These are phyloP conservation scores for Microbotryum saponariae DNA, from an alignment of 1,284 basidiomycete genomes.

Conservation along the genomic window DNA sequence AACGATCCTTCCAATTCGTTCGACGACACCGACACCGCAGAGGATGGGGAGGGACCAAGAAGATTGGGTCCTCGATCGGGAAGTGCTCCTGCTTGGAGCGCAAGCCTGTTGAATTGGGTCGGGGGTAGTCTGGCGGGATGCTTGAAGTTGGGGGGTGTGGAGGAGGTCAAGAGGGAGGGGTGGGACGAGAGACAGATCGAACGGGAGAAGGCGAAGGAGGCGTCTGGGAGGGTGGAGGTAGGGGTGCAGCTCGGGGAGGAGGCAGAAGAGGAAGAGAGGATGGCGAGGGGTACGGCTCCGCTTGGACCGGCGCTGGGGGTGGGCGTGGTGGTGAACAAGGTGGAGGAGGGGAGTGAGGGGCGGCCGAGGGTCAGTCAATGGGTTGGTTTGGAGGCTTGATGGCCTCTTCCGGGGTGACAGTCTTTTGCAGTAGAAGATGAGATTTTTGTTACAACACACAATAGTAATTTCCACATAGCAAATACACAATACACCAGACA, in stretches of 20 bases:
- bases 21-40: neutral
- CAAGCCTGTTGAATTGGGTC: slow-evolving; percentile 77
- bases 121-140: slow-evolving; percentile 82
- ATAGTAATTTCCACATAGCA: no score
- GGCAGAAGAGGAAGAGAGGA: neutral
- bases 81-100: slow-evolving; percentile 73
- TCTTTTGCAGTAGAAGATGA: no score
- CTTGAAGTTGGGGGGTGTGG: slow-evolving; percentile 67
- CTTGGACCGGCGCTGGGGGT: no score
- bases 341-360: no score
- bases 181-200: slow-evolving; percentile 64
- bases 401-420: no score
- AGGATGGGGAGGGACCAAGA: neutral
- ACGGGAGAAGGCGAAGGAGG: no score
- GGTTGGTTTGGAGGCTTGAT: no score
- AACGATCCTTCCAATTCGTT: slow-evolving; percentile 59
- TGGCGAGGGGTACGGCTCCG: neutral
- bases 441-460: no score
- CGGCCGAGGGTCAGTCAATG: no score
- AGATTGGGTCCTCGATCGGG: slow-evolving; percentile 43
- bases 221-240: no score
- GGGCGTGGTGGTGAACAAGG: no score
- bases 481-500: no score
- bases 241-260: neutral
- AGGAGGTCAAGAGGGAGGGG: slow-evolving; percentile 68